Conservation (phyloP, 1,284 basidiomycete species). For the Malassezia cuniculi region DNA sequence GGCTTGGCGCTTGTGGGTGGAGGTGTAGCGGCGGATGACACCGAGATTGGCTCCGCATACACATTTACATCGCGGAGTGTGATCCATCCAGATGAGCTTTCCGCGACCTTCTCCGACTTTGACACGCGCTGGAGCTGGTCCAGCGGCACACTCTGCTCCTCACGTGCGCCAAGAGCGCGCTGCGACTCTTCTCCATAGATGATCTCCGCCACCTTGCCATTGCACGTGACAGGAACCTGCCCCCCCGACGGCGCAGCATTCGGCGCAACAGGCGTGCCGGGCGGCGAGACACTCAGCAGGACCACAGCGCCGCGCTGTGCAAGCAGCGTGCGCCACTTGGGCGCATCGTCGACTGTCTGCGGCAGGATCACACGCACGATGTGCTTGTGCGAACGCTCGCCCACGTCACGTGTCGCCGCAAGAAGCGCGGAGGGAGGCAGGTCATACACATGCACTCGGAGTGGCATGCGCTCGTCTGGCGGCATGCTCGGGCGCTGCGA, state of each 20-base stretch:
- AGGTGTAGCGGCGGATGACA: too few relatives aligned
- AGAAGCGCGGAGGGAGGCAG: constrained; percentile 40
- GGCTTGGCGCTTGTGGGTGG: too few relatives aligned
- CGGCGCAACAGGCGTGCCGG: background rate
- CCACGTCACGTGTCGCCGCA: constrained; percentile 34
- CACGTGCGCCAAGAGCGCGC: background rate
- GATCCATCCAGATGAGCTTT: too few relatives aligned
- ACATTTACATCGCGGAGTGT: too few relatives aligned
- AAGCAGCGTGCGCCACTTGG: constrained; percentile 21
- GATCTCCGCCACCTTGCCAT: constrained; percentile 13
- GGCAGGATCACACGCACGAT: constrained; percentile 32
- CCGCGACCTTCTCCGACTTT: too few relatives aligned
- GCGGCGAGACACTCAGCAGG: constrained; percentile 15
- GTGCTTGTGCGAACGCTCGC: constrained; percentile 33
- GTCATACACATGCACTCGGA: constrained; percentile 27
- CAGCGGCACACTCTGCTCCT: background rate
- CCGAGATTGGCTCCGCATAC: too few relatives aligned
- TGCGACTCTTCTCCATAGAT: constrained; percentile 9
- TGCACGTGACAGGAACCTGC: constrained; percentile 14
- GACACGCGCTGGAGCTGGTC: constrained; percentile 9
- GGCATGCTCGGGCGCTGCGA: background rate
- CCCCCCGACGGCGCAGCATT: background rate
- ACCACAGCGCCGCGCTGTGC: constrained; percentile 22
- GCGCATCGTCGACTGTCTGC: constrained; percentile 7
- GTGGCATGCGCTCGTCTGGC: constrained; percentile 17